Evolutionary conservation across 1,284 basidiomycete species (phyloP).

Genomic region (Moesziomyces sp.): DNA sequence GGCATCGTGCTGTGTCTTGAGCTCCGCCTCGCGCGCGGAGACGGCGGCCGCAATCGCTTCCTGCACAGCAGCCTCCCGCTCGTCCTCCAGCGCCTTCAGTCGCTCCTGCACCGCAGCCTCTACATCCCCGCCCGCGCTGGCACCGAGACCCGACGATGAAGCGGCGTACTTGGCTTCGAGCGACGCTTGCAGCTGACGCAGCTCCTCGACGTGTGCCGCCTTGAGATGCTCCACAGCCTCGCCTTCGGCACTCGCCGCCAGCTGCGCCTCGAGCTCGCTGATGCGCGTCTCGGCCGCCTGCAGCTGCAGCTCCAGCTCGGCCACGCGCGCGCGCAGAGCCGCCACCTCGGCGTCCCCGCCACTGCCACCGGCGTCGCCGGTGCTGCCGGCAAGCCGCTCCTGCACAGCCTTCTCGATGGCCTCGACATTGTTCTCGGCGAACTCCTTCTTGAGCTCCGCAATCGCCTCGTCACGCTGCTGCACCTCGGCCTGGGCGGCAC

Average conservation of each 20-base stretch:
- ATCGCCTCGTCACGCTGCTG: conserved; percentile 50
- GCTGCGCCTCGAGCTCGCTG: conserved; percentile 44
- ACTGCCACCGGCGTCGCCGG: conserved; percentile 2
- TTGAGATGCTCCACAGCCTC: conserved; percentile 41
- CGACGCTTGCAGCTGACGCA: conserved; percentile 27
- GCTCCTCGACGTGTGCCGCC: conserved; percentile 38
- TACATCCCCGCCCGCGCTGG: conserved; percentile 16
- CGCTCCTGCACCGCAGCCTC: conserved; percentile 43
- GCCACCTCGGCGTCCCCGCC: conserved; percentile 22
- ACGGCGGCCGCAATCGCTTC: conserved; percentile 54
- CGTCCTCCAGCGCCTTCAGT: conserved; percentile 44
- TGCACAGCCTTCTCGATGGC: conserved; percentile 54
- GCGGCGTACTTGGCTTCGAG: conserved; percentile 41
- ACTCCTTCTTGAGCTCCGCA: conserved; percentile 46
- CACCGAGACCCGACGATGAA: not conserved
- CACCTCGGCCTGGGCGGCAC: conserved; percentile 49
- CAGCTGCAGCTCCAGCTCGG: conserved; percentile 59
- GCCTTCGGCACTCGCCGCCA: conserved; percentile 14
- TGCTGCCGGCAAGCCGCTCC: conserved; percentile 27
- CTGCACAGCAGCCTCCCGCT: conserved; percentile 39
- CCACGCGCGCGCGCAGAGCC: conserved; percentile 43
- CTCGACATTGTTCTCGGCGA: conserved; percentile 49
- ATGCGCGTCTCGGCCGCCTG: conserved; percentile 41
- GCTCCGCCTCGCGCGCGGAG: conserved; percentile 56
- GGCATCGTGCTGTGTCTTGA: conserved; percentile 56